These are phyloP conservation scores for Telfairia occidentalis DNA, from an alignment of 331 rosid species.

Conservation along the genomic window DNA sequence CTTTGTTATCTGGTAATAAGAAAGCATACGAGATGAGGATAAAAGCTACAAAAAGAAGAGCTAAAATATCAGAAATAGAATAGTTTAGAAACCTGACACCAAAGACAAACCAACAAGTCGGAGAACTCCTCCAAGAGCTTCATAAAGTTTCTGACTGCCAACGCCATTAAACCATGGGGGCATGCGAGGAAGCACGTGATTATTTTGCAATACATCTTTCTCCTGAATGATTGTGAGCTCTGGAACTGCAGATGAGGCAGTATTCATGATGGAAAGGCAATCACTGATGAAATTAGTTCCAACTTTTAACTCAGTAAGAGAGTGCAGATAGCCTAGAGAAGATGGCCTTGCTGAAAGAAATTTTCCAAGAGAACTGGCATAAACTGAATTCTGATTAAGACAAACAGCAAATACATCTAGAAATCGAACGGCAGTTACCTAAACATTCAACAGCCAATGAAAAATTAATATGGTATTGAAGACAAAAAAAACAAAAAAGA, in stretches of 20 bases:
- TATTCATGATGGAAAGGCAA: slow-evolving; percentile 27
- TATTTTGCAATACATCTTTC: slow-evolving; percentile 23
- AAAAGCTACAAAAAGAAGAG: slow-evolving; percentile 14
- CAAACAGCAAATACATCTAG: slow-evolving; percentile 71
- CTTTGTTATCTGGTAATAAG: slow-evolving; percentile 42
- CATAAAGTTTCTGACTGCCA: slow-evolving; percentile 58
- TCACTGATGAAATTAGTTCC: slow-evolving; percentile 34
- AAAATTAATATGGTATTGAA: slow-evolving; percentile 9
- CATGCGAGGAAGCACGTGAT: slow-evolving; percentile 66
- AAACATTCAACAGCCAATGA: slow-evolving; percentile 20
- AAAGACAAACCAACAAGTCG: slow-evolving; percentile 69
- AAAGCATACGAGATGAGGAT: slow-evolving; percentile 20
- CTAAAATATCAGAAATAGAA: background rate
- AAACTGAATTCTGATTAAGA: slow-evolving; percentile 68
- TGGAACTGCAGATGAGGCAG: slow-evolving; percentile 31
- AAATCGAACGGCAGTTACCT: slow-evolving; percentile 73
- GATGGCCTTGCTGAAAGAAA: slow-evolving; percentile 43
- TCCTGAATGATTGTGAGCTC: slow-evolving; percentile 32
- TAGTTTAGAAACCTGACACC: slow-evolving; percentile 51
- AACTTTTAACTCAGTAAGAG: slow-evolving; percentile 67
- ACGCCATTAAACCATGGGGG: slow-evolving; percentile 84
- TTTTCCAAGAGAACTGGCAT: slow-evolving; percentile 65
- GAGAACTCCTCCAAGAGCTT: slow-evolving; percentile 77
- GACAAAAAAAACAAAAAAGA: slow-evolving; percentile 10
- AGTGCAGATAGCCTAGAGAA: slow-evolving; percentile 64